A percentile compares a stretch with the other conserved stretches of the same genome.
These are phyloP conservation scores for Aspergillus viridinutans DNA, from an alignment of 2,329 filamentous ascomycete species.

Conservation along the genomic window DNA sequence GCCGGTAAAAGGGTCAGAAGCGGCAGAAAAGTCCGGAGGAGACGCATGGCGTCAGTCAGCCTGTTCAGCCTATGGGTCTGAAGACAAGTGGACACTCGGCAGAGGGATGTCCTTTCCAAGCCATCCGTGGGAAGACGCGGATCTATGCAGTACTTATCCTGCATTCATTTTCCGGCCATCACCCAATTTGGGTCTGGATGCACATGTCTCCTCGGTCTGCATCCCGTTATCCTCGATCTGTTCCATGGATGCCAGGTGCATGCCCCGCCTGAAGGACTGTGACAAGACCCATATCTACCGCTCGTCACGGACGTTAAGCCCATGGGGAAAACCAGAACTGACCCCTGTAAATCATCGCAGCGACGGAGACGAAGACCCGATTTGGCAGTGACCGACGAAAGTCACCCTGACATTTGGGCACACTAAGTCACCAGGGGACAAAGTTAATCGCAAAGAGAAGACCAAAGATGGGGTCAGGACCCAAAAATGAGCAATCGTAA, in stretches of 20 bases:
- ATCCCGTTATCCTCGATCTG: neutral
- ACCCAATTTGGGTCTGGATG: neutral
- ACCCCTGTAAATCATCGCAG: neutral
- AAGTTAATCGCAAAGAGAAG: neutral
- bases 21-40: conserved; percentile 3
- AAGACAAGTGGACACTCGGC: neutral
- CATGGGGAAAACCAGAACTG: neutral
- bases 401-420: neutral
- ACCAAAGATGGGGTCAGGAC: neutral
- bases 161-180: neutral
- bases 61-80: neutral
- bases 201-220: neutral
- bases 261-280: neutral
- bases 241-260: neutral
- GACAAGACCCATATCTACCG: neutral
- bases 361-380: neutral
- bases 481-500: neutral
- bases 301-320: neutral
- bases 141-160: neutral
- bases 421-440: neutral
- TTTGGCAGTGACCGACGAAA: neutral
- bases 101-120: neutral
- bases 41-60: conserved; percentile 4
- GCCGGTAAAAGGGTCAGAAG: conserved; percentile 8
- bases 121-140: neutral